These are phyloP conservation scores for Pythium phragmiticola DNA, from an alignment of 352 stramenopile genomes.

Conservation along the genomic window DNA sequence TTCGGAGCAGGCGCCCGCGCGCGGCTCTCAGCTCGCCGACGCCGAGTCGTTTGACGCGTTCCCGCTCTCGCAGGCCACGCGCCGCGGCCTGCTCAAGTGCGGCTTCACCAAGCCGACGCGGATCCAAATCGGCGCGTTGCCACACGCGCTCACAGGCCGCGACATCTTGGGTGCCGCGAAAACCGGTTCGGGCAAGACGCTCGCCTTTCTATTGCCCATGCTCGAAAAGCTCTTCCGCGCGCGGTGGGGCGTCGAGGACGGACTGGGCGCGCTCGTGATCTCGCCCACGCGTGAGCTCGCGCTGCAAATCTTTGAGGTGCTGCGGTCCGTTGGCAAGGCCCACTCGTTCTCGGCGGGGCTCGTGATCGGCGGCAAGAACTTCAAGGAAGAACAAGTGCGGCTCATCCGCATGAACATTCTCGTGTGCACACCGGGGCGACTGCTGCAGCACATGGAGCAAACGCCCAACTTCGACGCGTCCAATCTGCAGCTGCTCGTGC, in stretches of 20 bases:
- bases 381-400: constrained; percentile 93
- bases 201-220: constrained; percentile 89
- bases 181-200: constrained; percentile 94
- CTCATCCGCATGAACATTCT: constrained; percentile 96
- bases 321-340: constrained; percentile 93
- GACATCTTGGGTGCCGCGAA: constrained; percentile 93
- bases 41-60: constrained; percentile 83
- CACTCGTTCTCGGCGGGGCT: constrained; percentile 96
- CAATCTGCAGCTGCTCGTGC: constrained; percentile 94
- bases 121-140: constrained; percentile 88
- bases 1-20: constrained; percentile 65
- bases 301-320: constrained; percentile 99
- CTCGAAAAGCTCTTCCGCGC: constrained; percentile 90
- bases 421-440: constrained; percentile 95
- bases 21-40: constrained; percentile 74
- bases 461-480: constrained; percentile 95
- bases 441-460: constrained; percentile 99
- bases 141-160: constrained; percentile 83
- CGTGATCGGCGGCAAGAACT: constrained; percentile 96
- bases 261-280: constrained; percentile 95
- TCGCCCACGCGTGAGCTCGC: constrained; percentile 98
- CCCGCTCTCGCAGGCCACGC: constrained; percentile 78
- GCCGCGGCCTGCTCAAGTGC: constrained; percentile 65
- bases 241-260: constrained; percentile 90
- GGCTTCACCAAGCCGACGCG: constrained; percentile 86